Percentiles rank a stretch among this genome's conserved stretches.
Conservation (phyloP, 495 filamentous ascomycete species). For the Aspergillus kassunensis region DNA sequence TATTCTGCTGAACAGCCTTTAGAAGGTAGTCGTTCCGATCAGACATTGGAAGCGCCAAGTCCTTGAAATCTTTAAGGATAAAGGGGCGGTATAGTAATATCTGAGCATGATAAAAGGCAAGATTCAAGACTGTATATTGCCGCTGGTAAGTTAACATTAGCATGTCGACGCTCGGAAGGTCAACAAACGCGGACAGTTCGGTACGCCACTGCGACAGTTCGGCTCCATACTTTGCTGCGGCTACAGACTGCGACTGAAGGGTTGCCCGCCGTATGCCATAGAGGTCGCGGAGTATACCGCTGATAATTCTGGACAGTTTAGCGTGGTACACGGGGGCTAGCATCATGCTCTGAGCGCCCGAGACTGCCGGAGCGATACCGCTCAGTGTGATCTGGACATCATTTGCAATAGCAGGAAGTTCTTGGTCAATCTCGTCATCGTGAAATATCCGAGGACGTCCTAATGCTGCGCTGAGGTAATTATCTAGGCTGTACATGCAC, state of each 20-base stretch:
- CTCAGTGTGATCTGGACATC: slow-evolving; percentile 30
- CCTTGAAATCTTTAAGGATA: slow-evolving; percentile 18
- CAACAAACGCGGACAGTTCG: slow-evolving; percentile 19
- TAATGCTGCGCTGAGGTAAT: slow-evolving; percentile 41
- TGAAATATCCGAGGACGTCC: slow-evolving; percentile 42
- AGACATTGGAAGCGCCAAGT: background rate
- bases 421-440: slow-evolving; percentile 45
- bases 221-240: slow-evolving; percentile 14
- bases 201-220: slow-evolving; percentile 18
- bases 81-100: slow-evolving; percentile 26
- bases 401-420: slow-evolving; percentile 38
- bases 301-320: slow-evolving; percentile 26
- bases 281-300: slow-evolving; percentile 22
- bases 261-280: slow-evolving; percentile 17
- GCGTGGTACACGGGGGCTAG: slow-evolving; percentile 37
- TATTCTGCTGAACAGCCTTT: slow-evolving; percentile 4
- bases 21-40: slow-evolving; percentile 1
- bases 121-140: slow-evolving; percentile 25
- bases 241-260: slow-evolving; percentile 7
- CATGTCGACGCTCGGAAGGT: slow-evolving; percentile 21
- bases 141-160: slow-evolving; percentile 25
- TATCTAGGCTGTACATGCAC: slow-evolving; percentile 46
- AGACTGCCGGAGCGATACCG: slow-evolving; percentile 18
- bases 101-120: slow-evolving; percentile 25
- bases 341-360: slow-evolving; percentile 36